Base-by-base conservation (phyloP, 2,329 filamentous ascomycete genomes). In the Epichloe hybrida region DNA sequence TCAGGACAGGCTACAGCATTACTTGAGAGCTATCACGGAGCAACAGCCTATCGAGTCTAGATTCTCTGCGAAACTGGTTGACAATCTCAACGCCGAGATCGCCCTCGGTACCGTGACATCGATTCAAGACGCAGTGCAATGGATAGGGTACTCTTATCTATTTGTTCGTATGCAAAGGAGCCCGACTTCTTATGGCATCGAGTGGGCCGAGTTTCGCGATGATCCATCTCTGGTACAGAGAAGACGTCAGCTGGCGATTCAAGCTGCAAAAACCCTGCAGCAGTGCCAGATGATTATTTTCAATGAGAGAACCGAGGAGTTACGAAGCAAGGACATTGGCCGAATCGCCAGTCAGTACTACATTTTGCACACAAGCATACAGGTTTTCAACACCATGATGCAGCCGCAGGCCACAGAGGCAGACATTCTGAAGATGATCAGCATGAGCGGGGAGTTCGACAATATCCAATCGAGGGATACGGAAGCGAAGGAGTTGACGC, bases 211-310 rank as follows among this genome's bases (percentile, higher is more conserved):
- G 66, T 86, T 88, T 50, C 76, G 83, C 35, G 86, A 97, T 58
- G 93, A 98, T 60, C 90, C 89, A 0, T 83, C 82, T 52, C 76
- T 98, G 27, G 88, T 96, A 2, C 85, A 93, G 61, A 78, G 91
- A 57, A 81, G 93, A 48, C 81, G 90, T 3, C 83, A 93, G 56
- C 73, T 98, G 49, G 85, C 93, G 50, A 89, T 95, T 43, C 84
- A 95, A 59, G 93, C 93, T 23, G 93, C 93, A 0, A 77, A 83
- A 42, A 86, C 88, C 5, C 71, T 98, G 42, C 90, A 96, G 62
- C 79, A 90, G 62, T 95, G 88, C 58, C 93, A 98, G 68, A 98
- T 98, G 94, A 93, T 98, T 61, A 93, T 98, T 51, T 98, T 91
- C 72, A 96, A 98, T 57, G 93, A 97, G 62, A 80, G 75, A 17